Conservation (phyloP, 75 land plant species). For the Sequoiadendron giganteum region DNA sequence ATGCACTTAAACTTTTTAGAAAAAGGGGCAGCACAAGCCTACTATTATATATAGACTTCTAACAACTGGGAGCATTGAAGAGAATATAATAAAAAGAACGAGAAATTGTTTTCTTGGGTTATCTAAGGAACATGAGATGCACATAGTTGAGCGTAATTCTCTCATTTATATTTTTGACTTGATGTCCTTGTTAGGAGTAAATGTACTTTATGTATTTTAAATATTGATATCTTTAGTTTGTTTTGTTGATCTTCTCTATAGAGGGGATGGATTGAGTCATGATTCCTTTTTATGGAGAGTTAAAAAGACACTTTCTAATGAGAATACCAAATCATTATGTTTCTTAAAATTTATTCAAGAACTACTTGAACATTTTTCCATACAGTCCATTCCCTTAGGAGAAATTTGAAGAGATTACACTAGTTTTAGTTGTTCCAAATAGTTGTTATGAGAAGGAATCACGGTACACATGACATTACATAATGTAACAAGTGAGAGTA, state of each 20-base stretch:
- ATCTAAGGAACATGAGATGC: conserved; percentile 27
- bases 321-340: background rate
- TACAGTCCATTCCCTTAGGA: conserved; percentile 11
- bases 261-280: conserved; percentile 11
- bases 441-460: conserved; percentile 45
- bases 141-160: conserved; percentile 28
- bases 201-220: conserved; percentile 9
- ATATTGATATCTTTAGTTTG: conserved; percentile 21
- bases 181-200: conserved; percentile 15
- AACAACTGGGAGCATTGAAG: no score
- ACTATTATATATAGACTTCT: no score
- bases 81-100: conserved; percentile 27
- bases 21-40: no score
- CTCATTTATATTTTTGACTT: conserved; percentile 24
- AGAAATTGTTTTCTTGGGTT: conserved; percentile 34
- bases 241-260: conserved; percentile 10
- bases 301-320: background rate
- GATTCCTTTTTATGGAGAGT: conserved; percentile 26
- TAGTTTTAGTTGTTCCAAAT: conserved; percentile 28
- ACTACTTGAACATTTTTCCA: conserved; percentile 22
- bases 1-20: no score
- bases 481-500: conserved; percentile 23
- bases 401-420: conserved; percentile 27
- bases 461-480: conserved; percentile 28
- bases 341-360: conserved; percentile 14